Base-by-base conservation (phyloP, 2,329 filamentous ascomycete species). In the Pyricularia grisea region DNA sequence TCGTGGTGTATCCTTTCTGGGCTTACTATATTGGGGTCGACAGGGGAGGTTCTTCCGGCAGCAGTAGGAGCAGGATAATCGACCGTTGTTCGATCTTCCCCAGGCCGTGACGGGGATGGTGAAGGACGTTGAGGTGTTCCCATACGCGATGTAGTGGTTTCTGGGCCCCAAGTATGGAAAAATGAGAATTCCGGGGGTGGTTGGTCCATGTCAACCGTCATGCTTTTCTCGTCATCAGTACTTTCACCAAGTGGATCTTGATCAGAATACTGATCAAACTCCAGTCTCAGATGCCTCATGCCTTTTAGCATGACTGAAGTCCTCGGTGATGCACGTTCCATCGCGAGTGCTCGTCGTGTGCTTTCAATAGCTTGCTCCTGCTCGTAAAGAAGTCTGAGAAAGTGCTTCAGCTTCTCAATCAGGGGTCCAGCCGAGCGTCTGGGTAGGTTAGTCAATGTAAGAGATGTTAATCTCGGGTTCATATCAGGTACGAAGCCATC, bases 371-470 rank as follows among this genome's bases (percentile, higher is more conserved):
- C 76, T 4, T 77, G 75, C 72, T 88, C 86, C 72, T 89, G 87
- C 1, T 74, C 50, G 0, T 83, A 81, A 1, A 81, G 78, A 0
- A 82, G 76, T 14, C 76, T 77, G 12, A 89, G 71, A 65, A 89
- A 87, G 0, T 71, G 69, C 1, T 79, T 74, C 4, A 90, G 74
- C n/a, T 76, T 79, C n/a, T 78, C 73, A 36, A 85, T 80, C 17
- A 88, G 70, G 5, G 80, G 80, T 0, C 86, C 86, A 4, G 76
- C 79, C 0, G 86, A 87, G 28, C 81, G 80, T 9, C 84, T 80
- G 0, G 87, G 87, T 3, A 89, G 79, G 31, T 80, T 77, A 0
- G 85, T 86, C 27, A 90, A 76, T 4, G 83, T 85, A 28, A 90
- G 73, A 0, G 82, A 84, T 12, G 75, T 76, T 27, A 90, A 74